phyloP scores from a whole-genome alignment of 805 yeast genomes.

The Teunomyces funiuensis region DNA sequence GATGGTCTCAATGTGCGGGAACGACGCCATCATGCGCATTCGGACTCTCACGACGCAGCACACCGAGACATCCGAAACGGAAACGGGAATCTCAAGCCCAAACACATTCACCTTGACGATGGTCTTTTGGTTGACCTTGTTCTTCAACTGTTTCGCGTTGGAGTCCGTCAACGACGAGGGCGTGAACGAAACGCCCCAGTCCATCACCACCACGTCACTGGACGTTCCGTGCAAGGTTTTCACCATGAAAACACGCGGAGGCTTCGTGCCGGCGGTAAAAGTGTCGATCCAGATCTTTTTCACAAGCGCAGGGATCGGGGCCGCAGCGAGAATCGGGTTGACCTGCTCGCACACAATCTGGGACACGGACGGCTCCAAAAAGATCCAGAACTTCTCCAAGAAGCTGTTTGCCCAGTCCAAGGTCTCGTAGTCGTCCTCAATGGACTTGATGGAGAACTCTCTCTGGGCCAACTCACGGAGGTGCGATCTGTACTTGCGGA shows the following conservation, averaged over 20 bases:
- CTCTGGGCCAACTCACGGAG: slow-evolving; percentile 82
- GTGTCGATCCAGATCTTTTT: slow-evolving; percentile 83
- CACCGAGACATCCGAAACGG: slow-evolving; percentile 78
- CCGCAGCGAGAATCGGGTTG: slow-evolving; percentile 76
- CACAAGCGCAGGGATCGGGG: slow-evolving; percentile 79
- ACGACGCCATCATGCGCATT: slow-evolving; percentile 82
- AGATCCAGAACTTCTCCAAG: slow-evolving; percentile 88
- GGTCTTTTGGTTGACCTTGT: slow-evolving; percentile 77
- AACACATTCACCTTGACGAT: slow-evolving; percentile 78
- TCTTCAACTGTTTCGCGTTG: slow-evolving; percentile 80
- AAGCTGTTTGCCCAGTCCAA: slow-evolving; percentile 95
- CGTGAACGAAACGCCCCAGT: slow-evolving; percentile 89
- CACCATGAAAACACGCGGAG: slow-evolving; percentile 88
- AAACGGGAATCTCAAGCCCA: slow-evolving; percentile 78
- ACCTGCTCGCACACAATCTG: slow-evolving; percentile 83
- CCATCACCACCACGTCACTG: slow-evolving; percentile 94
- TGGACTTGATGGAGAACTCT: slow-evolving; percentile 74
- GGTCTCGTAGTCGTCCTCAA: slow-evolving; percentile 88
- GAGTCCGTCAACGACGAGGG: slow-evolving; percentile 89
- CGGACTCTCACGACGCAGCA: slow-evolving; percentile 74
- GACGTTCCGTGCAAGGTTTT: slow-evolving; percentile 89
- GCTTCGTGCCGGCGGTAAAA: slow-evolving; percentile 91
- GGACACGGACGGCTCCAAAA: slow-evolving; percentile 83
- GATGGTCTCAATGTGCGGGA: slow-evolving; percentile 92
- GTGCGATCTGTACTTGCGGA: slow-evolving; percentile 71